Evolutionary conservation across 2,329 filamentous ascomycete species (phyloP), one percentile per base, ranked within the genome.

Genomic region (Colletotrichum sp.): DNA sequence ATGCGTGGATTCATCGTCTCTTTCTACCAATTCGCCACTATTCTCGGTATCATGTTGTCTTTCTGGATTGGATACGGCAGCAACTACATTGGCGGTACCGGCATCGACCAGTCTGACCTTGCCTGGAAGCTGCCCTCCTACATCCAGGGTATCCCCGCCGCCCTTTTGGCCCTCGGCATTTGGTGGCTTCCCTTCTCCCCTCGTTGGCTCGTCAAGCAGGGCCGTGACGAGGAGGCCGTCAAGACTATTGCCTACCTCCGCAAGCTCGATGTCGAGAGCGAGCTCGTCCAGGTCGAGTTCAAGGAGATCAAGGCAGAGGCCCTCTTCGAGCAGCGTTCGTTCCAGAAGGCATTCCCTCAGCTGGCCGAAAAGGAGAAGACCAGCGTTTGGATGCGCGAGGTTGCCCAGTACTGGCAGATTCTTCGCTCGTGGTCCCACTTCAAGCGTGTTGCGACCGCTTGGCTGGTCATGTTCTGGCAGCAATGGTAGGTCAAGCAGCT

Each of bases 1-100:
- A 88, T 94, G n/a, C 87, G 93, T 72, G 93, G 93, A 48, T 89
- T 92, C 18, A 86, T 94, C 3, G 91, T 94, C 16, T 91, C 90
- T 7, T 86, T 94, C 10, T 92, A 94, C 75, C 92, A 93, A 77
- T 87, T 94, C 18, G 90, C 91, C 7, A 93, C 91, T 72, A 90
- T 89, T 6, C 85, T 90, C 34, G 90, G 90, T 21, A 90, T 92
- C 68, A 87, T 88, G 85, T 84, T 90, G 26, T 86, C 85, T 1
- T 88, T 87, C 80, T 89, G 87, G 86, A 81, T 87, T 39, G 85
- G 84, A 26, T 88, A 87, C 66, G 86, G 84, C 24, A 86, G 83
- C 77, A 87, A 87, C 77, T 86, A 87, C 70, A 89, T 89, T 21
- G 90, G 82, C 0, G 88, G 88, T 16, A 86, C 83, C 7, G 86